Percentiles rank a stretch among this genome's conserved stretches.
Evolutionary conservation across 495 filamentous ascomycete species (phyloP).

Genomic region (Lentithecium fluviatile): DNA sequence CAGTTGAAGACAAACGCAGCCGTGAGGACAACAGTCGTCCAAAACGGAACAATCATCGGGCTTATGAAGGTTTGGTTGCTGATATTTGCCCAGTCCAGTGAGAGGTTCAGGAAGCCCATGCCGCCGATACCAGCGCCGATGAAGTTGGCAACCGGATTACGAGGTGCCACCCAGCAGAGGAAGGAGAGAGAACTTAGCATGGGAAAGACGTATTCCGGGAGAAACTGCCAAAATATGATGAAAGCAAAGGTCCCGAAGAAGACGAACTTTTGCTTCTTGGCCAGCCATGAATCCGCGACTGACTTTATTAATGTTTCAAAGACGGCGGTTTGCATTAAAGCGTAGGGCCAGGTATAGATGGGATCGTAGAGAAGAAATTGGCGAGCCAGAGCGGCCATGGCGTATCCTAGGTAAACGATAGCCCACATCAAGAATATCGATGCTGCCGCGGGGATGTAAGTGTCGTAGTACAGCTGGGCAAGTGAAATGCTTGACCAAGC

Average conservation of each 20-base stretch:
- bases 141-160: constrained; percentile 57
- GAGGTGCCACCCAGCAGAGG: constrained; percentile 61
- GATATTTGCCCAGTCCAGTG: constrained; percentile 58
- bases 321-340: constrained; percentile 55
- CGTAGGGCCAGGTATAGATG: constrained; percentile 52
- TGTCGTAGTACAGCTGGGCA: constrained; percentile 55
- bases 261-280: constrained; percentile 54
- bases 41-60: constrained; percentile 55
- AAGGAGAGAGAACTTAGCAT: constrained; percentile 58
- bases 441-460: constrained; percentile 51
- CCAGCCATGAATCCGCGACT: constrained; percentile 41
- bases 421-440: constrained; percentile 60
- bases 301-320: constrained; percentile 56
- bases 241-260: constrained; percentile 54
- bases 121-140: constrained; percentile 57
- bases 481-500: constrained; percentile 53
- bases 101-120: constrained; percentile 59
- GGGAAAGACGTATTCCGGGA: constrained; percentile 59
- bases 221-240: constrained; percentile 58
- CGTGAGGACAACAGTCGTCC: constrained; percentile 56
- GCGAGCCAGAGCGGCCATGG: constrained; percentile 55
- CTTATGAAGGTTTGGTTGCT: constrained; percentile 50
- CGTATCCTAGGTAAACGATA: constrained; percentile 56
- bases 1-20: constrained; percentile 54
- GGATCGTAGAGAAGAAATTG: constrained; percentile 58